Percentiles rank a stretch among this genome's conserved stretches.
These are phyloP conservation scores for Endothia cerciana DNA, from an alignment of 2,329 filamentous ascomycete genomes.

Conservation along the genomic window DNA sequence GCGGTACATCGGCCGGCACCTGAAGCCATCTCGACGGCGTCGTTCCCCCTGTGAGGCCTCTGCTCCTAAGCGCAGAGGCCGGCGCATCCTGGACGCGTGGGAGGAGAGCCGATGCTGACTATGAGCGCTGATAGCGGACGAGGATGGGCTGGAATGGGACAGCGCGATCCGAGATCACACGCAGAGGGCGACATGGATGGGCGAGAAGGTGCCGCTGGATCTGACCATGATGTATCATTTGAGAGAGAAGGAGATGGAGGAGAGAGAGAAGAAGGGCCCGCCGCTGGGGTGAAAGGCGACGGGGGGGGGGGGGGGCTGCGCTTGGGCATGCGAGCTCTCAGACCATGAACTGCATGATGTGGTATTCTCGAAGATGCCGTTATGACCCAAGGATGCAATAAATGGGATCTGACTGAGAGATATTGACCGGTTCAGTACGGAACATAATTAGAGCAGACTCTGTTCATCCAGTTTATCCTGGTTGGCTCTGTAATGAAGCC, in stretches of 20 bases:
- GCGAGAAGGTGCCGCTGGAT: conserved; percentile 66
- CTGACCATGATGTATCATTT: conserved; percentile 46
- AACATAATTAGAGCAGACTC: background rate
- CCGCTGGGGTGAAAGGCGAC: too few relatives aligned
- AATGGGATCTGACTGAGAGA: background rate
- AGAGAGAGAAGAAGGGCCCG: background rate
- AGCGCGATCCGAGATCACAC: conserved; percentile 61
- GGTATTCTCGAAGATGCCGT: too few relatives aligned
- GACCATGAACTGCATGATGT: too few relatives aligned
- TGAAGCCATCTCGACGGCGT: too few relatives aligned
- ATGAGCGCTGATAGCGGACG: conserved; percentile 31
- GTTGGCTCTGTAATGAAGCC: background rate
- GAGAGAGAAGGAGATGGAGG: conserved; percentile 16
- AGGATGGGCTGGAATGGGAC: conserved; percentile 38
- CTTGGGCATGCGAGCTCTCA: too few relatives aligned
- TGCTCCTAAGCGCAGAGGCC: background rate
- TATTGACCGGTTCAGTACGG: background rate
- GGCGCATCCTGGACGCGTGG: conserved; percentile 36
- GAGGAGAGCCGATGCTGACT: background rate
- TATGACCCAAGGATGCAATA: too few relatives aligned
- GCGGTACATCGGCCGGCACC: too few relatives aligned
- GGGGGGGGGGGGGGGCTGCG: too few relatives aligned
- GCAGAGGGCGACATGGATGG: conserved; percentile 75
- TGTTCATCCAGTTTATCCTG: background rate
- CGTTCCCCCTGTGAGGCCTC: background rate